These are phyloP conservation scores for Leishmania major DNA, from an alignment of 208 protist genomes.

Conservation along the genomic window DNA sequence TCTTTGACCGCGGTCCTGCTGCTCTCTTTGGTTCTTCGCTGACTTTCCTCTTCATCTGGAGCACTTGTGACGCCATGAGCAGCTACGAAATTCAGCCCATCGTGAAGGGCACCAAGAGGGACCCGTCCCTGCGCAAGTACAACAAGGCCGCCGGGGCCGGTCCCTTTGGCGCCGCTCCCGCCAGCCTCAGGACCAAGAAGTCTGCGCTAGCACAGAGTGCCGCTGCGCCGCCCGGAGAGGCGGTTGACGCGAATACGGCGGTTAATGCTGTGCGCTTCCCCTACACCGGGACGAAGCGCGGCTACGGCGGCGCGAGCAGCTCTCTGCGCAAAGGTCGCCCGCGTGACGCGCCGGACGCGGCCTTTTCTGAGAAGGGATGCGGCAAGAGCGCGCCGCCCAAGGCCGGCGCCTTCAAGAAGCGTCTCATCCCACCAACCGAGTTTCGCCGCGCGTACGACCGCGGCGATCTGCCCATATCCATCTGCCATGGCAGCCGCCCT, in stretches of 20 bases:
- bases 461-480: constrained; percentile 97
- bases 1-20: not conserved
- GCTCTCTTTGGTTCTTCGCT: not conserved
- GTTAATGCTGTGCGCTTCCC: constrained; percentile 60
- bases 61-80: constrained; percentile 34
- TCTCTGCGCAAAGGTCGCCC: constrained; percentile 87
- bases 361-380: constrained; percentile 79
- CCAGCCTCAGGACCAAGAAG: constrained; percentile 52
- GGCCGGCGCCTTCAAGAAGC: constrained; percentile 87
- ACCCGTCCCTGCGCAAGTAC: constrained; percentile 72
- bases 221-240: constrained; percentile 2
- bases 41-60: not conserved
- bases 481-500: constrained; percentile 91
- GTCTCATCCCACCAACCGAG: constrained; percentile 91
- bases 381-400: constrained; percentile 83
- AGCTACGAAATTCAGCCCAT: constrained; percentile 92
- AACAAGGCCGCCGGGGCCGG: constrained; percentile 83
- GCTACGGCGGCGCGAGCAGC: constrained; percentile 88
- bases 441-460: constrained; percentile 98
- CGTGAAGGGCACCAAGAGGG: constrained; percentile 87
- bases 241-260: constrained; percentile 13
- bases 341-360: constrained; percentile 56
- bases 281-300: constrained; percentile 68
- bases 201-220: constrained; percentile 11
- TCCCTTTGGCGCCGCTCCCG: constrained; percentile 85